Base-by-base conservation (phyloP, 1,284 basidiomycete genomes). In the Mycosarcoma maydis region DNA sequence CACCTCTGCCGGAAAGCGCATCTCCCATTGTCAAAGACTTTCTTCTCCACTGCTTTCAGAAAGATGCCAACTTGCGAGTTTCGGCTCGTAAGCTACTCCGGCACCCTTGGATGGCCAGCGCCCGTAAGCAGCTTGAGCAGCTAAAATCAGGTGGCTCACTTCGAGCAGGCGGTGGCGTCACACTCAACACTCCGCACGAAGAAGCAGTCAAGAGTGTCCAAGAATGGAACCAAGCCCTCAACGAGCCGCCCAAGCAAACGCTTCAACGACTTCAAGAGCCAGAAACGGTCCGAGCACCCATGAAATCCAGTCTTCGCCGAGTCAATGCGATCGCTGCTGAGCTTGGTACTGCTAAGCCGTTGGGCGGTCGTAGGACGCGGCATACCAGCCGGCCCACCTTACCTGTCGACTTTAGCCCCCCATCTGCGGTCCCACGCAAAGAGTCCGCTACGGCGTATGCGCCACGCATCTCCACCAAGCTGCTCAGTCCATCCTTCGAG, bases 21-120 rank as follows among this genome's bases (percentile, higher is more conserved):
- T 94, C 92, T 11, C 85, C 86, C 0, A 85, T 95, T 60, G 94
- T 96, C 72, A 92, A 95, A 78, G 94, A 98, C 83, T 98, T 98
- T 77, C 85, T 98, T 9, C 90, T 92, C 69, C 94, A 97, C 73
- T 98, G 95, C 81, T 98, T 98, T 83, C 95, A 98, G 84, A 98
- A 98, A 83, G 95, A 98, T 80, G 89, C 89, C 69, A 96, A 97
- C 82, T 85, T 98, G 37, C 90, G 95, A 20, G 90, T 98, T 70
- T 90, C 91, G 0, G 95, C 95, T 3, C 92, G 91, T 83, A 97
- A 97, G 83, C 86, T 98, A 8, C 85, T 96, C 27, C 87, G 87
- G 72, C 95, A 98, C 78, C 92, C 93, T 9, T 98, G 95, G 95
- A 98, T 98, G 93, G 83, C 90, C 22, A 87, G 90, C 0, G 90